phyloP scores from a whole-genome alignment of 805 yeast species.

The Zygoascus ofunaensis region DNA sequence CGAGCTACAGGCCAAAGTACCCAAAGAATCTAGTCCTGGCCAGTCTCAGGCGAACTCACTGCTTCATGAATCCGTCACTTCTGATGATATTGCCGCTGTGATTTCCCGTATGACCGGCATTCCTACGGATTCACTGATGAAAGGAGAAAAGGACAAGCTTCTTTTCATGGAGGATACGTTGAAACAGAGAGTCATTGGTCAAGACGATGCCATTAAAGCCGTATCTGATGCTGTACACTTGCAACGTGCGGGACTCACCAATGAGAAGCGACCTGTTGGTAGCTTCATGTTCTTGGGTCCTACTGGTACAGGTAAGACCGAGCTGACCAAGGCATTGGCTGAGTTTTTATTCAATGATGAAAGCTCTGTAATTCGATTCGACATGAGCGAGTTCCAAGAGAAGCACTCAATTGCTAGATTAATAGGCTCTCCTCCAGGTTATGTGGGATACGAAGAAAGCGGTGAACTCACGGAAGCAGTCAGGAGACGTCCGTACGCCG shows the following conservation, averaged over 20 bases:
- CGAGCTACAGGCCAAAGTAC: slow-evolving; percentile 54
- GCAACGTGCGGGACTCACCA: slow-evolving; percentile 93
- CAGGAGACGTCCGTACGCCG: slow-evolving; percentile 88
- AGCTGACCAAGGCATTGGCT: slow-evolving; percentile 84
- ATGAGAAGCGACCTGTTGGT: slow-evolving; percentile 91
- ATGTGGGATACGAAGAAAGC: slow-evolving; percentile 86
- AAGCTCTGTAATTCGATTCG: slow-evolving; percentile 79
- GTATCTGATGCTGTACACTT: slow-evolving; percentile 90
- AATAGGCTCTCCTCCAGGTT: slow-evolving; percentile 98
- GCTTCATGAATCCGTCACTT: slow-evolving; percentile 84
- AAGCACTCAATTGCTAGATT: slow-evolving; percentile 82
- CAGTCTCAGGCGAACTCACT: slow-evolving; percentile 38
- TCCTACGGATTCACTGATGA: slow-evolving; percentile 82
- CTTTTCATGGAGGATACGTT: slow-evolving; percentile 77
- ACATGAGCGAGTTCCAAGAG: slow-evolving; percentile 97
- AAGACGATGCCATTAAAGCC: slow-evolving; percentile 86
- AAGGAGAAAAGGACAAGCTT: slow-evolving; percentile 88
- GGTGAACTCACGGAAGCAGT: slow-evolving; percentile 97
- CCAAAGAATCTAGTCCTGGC: slow-evolving; percentile 45
- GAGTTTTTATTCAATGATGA: slow-evolving; percentile 88
- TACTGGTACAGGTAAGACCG: slow-evolving; percentile 98
- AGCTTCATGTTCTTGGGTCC: slow-evolving; percentile 96
- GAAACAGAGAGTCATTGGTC: slow-evolving; percentile 79
- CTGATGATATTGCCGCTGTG: slow-evolving; percentile 89
- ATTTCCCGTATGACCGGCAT: slow-evolving; percentile 93